Evolutionary conservation across 176 grass and related monocot genomes (phyloP), one percentile per base, ranked within the genome.

Genomic region (Areca catechu): DNA sequence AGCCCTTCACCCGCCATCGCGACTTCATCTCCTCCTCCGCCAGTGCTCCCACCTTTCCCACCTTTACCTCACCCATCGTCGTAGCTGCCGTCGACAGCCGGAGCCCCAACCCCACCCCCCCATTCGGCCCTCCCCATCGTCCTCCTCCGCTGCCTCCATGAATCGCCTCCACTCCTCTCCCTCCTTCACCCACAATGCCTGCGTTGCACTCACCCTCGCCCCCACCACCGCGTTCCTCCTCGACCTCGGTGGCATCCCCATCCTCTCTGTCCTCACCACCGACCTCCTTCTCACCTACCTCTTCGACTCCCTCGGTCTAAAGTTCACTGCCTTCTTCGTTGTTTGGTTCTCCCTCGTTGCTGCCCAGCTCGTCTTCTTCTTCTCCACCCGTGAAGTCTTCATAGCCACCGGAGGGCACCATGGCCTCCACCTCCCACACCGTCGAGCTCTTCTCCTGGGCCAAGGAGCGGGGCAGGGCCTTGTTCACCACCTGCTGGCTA

Each of bases 351-450:
- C 93, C 64, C 78, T 97, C 47, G 22, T 92, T 9, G 76, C 77
- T 4, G 82, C 93, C 17, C 75, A 85, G 54, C 51, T 88, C n/a
- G 93, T 87, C 5, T 97, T 97, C 75, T 91, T 91, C 76, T 97
- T 97, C 86, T 91, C 92, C 1, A 84, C 92, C 4, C n/a, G n/a
- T n/a, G n/a, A n/a, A n/a, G n/a, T n/a, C n/a, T n/a, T n/a, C n/a
- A n/a, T n/a, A n/a, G n/a, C n/a, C n/a, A n/a, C n/a, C n/a, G n/a
- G n/a, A n/a, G n/a, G n/a, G n/a, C n/a, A n/a, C n/a, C n/a, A n/a
- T n/a, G n/a, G n/a, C n/a, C n/a, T n/a, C n/a, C n/a, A n/a, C n/a
- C n/a, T n/a, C n/a, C n/a, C n/a, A n/a, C n/a, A n/a, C n/a, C n/a
- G n/a, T n/a, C n/a, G n/a, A n/a, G n/a, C n/a, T n/a, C n/a, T n/a